Evolutionary conservation across 306 rosid genomes (phyloP), one percentile per base, ranked within the genome.

Genomic region (Ammopiptanthus mongolicus): DNA sequence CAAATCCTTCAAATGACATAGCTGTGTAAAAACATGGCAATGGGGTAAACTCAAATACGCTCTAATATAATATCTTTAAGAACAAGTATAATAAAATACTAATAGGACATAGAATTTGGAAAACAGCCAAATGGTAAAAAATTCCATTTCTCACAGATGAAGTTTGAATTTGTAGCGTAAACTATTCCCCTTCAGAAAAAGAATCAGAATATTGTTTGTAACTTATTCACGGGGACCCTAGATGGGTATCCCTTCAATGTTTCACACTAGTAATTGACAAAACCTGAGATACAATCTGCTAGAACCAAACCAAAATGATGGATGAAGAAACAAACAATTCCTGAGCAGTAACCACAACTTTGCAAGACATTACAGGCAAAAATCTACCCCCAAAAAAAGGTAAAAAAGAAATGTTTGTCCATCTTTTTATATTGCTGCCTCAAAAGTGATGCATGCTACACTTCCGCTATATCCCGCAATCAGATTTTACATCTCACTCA

Each of bases 401-500:
- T n/a, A 74, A 72, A 71, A 78, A 58, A 48, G 37, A 84, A 78
- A 80, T 70, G 75, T 22, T 22, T 80, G 85, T 75, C 82, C 83
- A 65, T 81, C 82, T 68, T 39, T 76, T 84, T 56, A 89, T 87
- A 83, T 80, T 82, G 87, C 76, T 74, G 88, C 88, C 93, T 87
- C 96, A 80, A 93, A 86, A 79, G 88, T 84, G 97, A 90, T 84
- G 96, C 93, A 88, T 87, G 93, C 87, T 88, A 95, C 96, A 89
- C 90, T 84, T 88, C 88, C 81, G 81, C 91, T 95, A 92, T 86
- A 92, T 90, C 93, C 97, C 96, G 97, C 97, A 88, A 91, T 87
- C 91, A 87, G 97, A 90, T 95, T 95, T 88, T 91, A 95, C 97
- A 94, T 90, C 96, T 91, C 97, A 94, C 97, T 95, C 97, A 81